Evolutionary conservation across 2,329 filamentous ascomycete species (phyloP).

Genomic region (Cladosporium austrohemisphaericum): DNA sequence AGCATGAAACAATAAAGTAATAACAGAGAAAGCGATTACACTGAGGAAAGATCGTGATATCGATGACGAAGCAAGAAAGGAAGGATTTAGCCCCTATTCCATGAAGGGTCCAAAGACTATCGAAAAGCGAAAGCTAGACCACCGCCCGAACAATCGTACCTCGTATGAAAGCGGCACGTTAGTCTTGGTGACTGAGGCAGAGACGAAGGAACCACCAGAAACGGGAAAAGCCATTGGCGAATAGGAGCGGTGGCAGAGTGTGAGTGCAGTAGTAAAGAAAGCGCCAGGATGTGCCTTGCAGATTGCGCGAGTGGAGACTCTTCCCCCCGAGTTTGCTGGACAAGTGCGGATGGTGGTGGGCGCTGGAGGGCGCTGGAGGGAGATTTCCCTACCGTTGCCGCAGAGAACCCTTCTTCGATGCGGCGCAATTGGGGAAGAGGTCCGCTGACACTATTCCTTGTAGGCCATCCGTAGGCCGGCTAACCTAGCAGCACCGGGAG

Average conservation of each 20-base stretch:
- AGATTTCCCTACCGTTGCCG: too few relatives aligned
- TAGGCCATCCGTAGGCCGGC: neutral
- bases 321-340: slow-evolving; percentile 9
- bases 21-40: too few relatives aligned
- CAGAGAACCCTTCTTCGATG: too few relatives aligned
- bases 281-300: slow-evolving; percentile 10
- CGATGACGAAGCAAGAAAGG: too few relatives aligned
- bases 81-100: too few relatives aligned
- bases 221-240: neutral
- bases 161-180: slow-evolving; percentile 2
- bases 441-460: slow-evolving; percentile 9
- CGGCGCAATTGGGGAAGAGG: neutral
- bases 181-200: slow-evolving; percentile 12
- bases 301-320: slow-evolving; percentile 7
- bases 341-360: neutral
- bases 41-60: too few relatives aligned
- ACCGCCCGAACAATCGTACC: neutral
- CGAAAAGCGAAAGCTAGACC: neutral
- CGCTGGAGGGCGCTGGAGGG: neutral
- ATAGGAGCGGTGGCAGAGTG: neutral
- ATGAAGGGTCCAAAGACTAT: slow-evolving; percentile 1
- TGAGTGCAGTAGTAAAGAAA: slow-evolving; percentile 3
- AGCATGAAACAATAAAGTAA: too few relatives aligned
- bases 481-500: neutral
- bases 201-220: too few relatives aligned